Conservation (phyloP, 306 rosid genomes). For the Nissolia schottii region DNA sequence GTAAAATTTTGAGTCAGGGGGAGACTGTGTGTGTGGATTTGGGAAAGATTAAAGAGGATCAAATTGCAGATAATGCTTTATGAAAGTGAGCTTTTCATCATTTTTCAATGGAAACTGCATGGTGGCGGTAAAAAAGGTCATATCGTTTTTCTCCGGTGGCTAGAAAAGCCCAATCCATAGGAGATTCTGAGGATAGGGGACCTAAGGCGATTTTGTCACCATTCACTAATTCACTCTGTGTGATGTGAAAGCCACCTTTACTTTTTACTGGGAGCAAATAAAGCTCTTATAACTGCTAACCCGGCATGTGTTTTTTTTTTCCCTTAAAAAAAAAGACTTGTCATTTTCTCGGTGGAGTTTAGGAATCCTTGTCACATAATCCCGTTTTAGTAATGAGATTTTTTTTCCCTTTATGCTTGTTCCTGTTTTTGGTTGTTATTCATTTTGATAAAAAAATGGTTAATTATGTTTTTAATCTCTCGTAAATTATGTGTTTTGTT, state of each 20-base stretch:
- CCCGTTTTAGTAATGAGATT: neutral
- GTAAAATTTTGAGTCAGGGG: neutral
- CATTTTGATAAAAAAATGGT: neutral
- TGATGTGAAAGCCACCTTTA: constrained; percentile 28
- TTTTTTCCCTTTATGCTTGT: neutral
- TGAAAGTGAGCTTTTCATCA: neutral
- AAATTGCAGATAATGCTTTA: neutral
- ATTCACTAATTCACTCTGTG: constrained; percentile 13
- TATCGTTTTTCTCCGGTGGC: neutral
- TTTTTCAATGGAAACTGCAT: neutral
- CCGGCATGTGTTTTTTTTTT: neutral
- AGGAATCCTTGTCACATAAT: neutral
- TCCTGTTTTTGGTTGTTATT: neutral
- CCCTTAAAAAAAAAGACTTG: neutral
- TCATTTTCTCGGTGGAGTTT: constrained; percentile 15
- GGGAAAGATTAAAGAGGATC: neutral
- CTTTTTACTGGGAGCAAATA: neutral
- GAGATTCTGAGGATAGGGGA: neutral
- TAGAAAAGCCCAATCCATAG: neutral
- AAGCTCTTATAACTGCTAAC: neutral
- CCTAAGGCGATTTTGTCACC: neutral
- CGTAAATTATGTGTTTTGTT: too few species aligned
- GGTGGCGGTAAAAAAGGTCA: neutral
- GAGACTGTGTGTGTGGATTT: neutral
- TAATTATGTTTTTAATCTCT: too few species aligned